Percentiles rank a stretch among this genome's conserved stretches.
Conservation (phyloP, 345 rosid genomes). For the Hibiscus mutabilis region DNA sequence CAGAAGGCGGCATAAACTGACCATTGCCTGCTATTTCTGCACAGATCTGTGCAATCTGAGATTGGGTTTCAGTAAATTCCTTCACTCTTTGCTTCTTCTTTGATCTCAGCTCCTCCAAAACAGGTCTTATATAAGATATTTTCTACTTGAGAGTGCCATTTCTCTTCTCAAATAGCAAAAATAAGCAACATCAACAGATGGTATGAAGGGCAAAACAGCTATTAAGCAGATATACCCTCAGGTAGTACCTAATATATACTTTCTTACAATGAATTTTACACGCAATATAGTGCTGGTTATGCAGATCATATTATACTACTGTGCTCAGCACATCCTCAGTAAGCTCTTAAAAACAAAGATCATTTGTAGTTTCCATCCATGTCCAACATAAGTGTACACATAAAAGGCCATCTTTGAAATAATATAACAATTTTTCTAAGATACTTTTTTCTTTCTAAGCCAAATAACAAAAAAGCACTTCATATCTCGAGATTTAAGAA, state of each 20-base stretch:
- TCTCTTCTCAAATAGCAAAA: slow-evolving; percentile 38
- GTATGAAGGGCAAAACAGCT: background rate
- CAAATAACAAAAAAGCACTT: background rate
- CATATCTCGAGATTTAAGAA: background rate
- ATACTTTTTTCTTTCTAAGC: background rate
- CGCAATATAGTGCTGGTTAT: background rate
- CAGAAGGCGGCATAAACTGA: slow-evolving; percentile 18
- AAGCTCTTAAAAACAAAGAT: background rate
- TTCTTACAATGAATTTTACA: background rate
- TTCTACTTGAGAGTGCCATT: slow-evolving; percentile 66
- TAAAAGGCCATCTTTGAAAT: background rate
- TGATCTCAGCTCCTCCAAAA: slow-evolving; percentile 48
- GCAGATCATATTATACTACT: background rate
- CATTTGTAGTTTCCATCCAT: background rate
- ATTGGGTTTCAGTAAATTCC: slow-evolving; percentile 44
- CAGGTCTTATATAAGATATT: slow-evolving; percentile 38
- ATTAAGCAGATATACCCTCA: background rate
- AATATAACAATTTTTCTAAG: background rate
- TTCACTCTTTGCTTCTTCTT: slow-evolving; percentile 49
- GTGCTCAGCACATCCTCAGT: background rate
- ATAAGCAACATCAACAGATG: slow-evolving; percentile 6
- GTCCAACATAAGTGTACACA: background rate
- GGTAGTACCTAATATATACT: background rate
- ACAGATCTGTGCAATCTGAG: slow-evolving; percentile 43
- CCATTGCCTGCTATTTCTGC: slow-evolving; percentile 60